Conservation (phyloP, 1,284 basidiomycete species). For the Cystobasidium sp. region DNA sequence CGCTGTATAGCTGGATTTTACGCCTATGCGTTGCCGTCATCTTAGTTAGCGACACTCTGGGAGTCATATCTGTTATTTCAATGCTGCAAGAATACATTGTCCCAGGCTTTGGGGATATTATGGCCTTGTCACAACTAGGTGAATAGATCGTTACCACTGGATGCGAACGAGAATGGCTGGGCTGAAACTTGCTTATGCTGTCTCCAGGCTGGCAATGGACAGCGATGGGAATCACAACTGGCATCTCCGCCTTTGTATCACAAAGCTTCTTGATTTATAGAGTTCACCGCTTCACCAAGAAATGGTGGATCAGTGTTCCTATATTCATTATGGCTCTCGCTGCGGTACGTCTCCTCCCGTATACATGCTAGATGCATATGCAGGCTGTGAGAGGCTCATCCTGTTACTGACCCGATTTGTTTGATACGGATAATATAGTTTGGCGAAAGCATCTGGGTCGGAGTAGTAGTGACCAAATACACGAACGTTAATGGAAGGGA, state of each 20-base stretch:
- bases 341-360: neutral
- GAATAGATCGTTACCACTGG: neutral
- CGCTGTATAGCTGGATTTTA: neutral
- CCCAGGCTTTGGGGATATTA: neutral
- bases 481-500: neutral
- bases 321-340: neutral
- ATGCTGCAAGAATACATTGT: constrained; percentile 4
- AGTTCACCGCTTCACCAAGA: constrained; percentile 10
- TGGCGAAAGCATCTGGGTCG: constrained; percentile 1
- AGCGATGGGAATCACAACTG: constrained; percentile 10
- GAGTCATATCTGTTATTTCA: neutral
- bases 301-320: neutral
- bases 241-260: neutral
- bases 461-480: neutral
- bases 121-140: neutral
- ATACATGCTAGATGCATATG: neutral
- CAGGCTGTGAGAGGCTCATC: too few species aligned
- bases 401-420: neutral
- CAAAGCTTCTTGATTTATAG: constrained; percentile 11
- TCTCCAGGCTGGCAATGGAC: constrained; percentile 13
- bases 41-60: neutral
- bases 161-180: neutral
- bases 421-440: neutral
- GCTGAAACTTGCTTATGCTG: neutral
- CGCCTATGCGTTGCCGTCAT: neutral